These are phyloP conservation scores for Debaryomyces subglobosus DNA, from an alignment of 1,139 yeast species.

Conservation along the genomic window DNA sequence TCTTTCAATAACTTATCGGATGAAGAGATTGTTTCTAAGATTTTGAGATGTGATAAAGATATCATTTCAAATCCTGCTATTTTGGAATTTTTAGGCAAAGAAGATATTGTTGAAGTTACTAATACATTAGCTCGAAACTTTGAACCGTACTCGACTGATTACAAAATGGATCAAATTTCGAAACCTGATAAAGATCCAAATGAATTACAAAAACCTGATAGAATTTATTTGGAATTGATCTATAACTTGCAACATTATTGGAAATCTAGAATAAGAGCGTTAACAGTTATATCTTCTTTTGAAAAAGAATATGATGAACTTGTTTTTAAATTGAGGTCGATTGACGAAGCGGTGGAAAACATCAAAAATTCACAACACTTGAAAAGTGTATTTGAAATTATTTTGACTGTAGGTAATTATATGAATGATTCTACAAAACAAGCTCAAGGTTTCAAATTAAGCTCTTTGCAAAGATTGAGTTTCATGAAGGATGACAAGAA, in stretches of 20 bases:
- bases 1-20: slow-evolving; percentile 56
- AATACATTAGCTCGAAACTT: slow-evolving; percentile 63
- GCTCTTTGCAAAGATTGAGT: slow-evolving; percentile 72
- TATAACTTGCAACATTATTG: slow-evolving; percentile 79
- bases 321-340: slow-evolving; percentile 57
- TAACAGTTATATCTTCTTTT: slow-evolving; percentile 59
- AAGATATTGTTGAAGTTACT: slow-evolving; percentile 68
- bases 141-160: slow-evolving; percentile 67
- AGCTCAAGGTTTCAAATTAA: slow-evolving; percentile 77
- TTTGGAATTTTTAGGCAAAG: slow-evolving; percentile 70
- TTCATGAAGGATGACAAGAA: slow-evolving; percentile 80
- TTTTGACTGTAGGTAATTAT: slow-evolving; percentile 79
- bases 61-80: slow-evolving; percentile 61
- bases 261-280: slow-evolving; percentile 77
- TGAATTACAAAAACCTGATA: slow-evolving; percentile 76
- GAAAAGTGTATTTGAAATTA: slow-evolving; percentile 70
- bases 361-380: slow-evolving; percentile 61
- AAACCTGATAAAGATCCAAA: slow-evolving; percentile 75
- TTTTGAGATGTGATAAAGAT: slow-evolving; percentile 64
- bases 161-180: slow-evolving; percentile 46
- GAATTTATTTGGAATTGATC: slow-evolving; percentile 70
- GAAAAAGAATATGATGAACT: slow-evolving; percentile 76
- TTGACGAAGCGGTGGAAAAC: slow-evolving; percentile 67
- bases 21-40: slow-evolving; percentile 57
- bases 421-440: slow-evolving; percentile 82